Evolutionary conservation across 2,329 filamentous ascomycete genomes (phyloP).

Genomic region (Scytalidium sp.): DNA sequence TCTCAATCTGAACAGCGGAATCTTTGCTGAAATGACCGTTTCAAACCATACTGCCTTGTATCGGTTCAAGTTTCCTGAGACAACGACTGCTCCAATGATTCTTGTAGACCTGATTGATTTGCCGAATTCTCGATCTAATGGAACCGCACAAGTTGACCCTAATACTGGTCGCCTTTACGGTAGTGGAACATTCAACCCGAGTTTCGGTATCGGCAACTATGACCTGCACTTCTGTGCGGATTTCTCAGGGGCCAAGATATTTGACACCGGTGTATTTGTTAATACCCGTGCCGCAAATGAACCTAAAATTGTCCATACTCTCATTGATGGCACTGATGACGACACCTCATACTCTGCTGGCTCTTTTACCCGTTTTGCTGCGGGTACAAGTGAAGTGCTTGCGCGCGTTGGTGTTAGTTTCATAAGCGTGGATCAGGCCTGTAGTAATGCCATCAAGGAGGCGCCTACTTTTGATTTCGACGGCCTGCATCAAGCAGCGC

Average conservation of each 20-base stretch:
- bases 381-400: conserved; percentile 42
- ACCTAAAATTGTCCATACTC: conserved; percentile 38
- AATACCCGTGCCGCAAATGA: conserved; percentile 50
- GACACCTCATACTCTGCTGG: conserved; percentile 55
- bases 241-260: conserved; percentile 54
- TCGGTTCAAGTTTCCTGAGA: conserved; percentile 55
- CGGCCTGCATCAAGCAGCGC: conserved; percentile 45
- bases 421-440: conserved; percentile 63
- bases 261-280: conserved; percentile 58
- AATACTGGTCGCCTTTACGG: conserved; percentile 59
- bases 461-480: conserved; percentile 63
- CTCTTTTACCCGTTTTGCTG: conserved; percentile 58
- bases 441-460: conserved; percentile 44
- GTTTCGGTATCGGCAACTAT: conserved; percentile 62
- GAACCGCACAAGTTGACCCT: conserved; percentile 49
- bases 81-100: conserved; percentile 49
- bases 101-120: conserved; percentile 65
- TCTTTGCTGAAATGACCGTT: conserved; percentile 64
- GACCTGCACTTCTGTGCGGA: conserved; percentile 64
- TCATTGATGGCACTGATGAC: conserved; percentile 39
- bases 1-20: conserved; percentile 52
- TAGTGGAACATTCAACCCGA: conserved; percentile 57
- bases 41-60: conserved; percentile 63
- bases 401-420: conserved; percentile 69
- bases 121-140: conserved; percentile 56